Evolutionary conservation across 1,284 basidiomycete genomes (phyloP), one percentile per base, ranked within the genome.

Genomic region (Xerocomus nothofagi): DNA sequence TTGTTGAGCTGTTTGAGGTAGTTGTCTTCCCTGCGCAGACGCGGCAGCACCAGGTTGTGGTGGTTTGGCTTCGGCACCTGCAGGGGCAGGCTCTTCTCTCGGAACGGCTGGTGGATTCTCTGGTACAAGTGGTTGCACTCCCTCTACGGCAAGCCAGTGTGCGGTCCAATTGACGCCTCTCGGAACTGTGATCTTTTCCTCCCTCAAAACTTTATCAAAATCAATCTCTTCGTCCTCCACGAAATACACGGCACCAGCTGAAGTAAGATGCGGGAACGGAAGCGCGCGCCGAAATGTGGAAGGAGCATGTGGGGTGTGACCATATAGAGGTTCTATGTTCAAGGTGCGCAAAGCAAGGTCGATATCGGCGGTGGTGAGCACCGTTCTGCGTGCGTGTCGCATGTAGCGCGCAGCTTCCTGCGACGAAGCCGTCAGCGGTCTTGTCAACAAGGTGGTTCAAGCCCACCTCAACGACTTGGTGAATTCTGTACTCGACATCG

Each of bases 91-190:
- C 8, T 68, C 62, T 33, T 88, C 86, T 55, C 79, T 72, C 0
- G 86, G 84, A 39, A 88, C 76, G 1, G 86, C 84, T 4, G 93
- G 88, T 0, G 97, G 97, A 65, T 99, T 99, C 70, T 99, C 94
- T 6, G 94, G 93, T 36, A 98, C 91, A 15, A 95, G 82, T 0
- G 97, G 96, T 66, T 99, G 96, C 4, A 99, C 91, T 31, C 97
- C 96, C 66, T 99, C 96, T 21, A 99, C 93, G 1, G 96, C 95
- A 20, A 99, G 79, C 97, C 96, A 99, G 67, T 99, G 96, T 4
- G 94, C 93, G 21, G 84, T 86, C 84, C 88, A 93, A 54, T 76
- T 82, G 43, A 89, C 82, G 32, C 85, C 86, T 58, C 85, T 84
- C 0, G 91, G 89, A 11, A 92, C 69, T 0, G 80, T 76, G 26